phyloP scores from a whole-genome alignment of 148 eudicot species.

The Chenopodium quinoa region DNA sequence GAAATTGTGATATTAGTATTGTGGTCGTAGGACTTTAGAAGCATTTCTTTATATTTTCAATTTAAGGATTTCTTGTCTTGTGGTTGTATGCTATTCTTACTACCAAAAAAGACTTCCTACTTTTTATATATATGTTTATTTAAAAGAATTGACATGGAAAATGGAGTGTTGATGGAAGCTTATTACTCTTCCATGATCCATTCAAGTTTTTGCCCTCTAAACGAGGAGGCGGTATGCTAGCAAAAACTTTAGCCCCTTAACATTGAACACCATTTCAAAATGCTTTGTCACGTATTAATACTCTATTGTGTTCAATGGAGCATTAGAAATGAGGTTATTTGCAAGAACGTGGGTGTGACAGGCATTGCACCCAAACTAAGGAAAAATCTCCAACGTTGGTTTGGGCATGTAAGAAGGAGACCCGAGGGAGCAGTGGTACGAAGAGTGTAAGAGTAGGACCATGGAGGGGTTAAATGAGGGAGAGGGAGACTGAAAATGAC shows the following conservation, averaged over 20 bases:
- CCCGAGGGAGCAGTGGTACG: no score
- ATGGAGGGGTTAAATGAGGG: no score
- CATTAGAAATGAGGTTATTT: no score
- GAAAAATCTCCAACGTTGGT: no score
- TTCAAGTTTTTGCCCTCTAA: background rate
- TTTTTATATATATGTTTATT: no score
- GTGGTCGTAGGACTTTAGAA: background rate
- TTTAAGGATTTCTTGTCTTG: background rate
- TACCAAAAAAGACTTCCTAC: background rate
- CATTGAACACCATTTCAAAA: background rate
- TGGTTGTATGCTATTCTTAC: background rate
- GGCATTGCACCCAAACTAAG: no score
- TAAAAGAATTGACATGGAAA: no score
- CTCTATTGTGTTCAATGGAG: background rate
- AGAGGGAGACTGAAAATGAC: no score
- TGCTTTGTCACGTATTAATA: background rate
- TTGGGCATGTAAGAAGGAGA: no score
- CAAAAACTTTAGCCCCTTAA: background rate
- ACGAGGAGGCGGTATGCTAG: background rate
- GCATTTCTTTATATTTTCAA: background rate
- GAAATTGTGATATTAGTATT: background rate
- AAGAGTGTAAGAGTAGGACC: no score
- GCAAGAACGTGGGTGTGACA: no score
- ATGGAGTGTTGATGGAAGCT: background rate
- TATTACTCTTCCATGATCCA: background rate